A percentile compares a stretch with the other conserved stretches of the same genome.
These are phyloP conservation scores for Termitomyces sp. DNA, from an alignment of 768 basidiomycete genomes.

Conservation along the genomic window DNA sequence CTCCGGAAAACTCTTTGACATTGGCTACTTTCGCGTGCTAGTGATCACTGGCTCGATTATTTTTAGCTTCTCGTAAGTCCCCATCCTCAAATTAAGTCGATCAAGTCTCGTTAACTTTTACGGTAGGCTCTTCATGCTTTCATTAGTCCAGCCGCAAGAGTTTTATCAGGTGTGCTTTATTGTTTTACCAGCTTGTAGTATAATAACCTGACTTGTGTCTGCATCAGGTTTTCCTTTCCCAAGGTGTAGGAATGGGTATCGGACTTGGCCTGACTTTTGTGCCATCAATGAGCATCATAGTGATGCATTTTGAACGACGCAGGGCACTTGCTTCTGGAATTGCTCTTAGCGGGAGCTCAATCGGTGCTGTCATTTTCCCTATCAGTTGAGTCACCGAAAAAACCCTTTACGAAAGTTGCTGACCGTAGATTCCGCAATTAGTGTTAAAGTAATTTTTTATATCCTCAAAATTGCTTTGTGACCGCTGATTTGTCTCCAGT, in stretches of 20 bases:
- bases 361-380: conserved; percentile 29
- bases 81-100: not conserved
- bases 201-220: not conserved
- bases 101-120: not conserved
- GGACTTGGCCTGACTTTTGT: conserved; percentile 32
- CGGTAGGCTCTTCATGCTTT: conserved; percentile 31
- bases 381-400: conserved; percentile 14
- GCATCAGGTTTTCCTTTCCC: conserved; percentile 17
- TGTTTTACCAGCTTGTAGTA: not conserved
- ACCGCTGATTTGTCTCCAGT: conserved; percentile 8
- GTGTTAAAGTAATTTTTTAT: conserved; percentile 17
- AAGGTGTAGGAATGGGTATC: conserved; percentile 26
- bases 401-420: not conserved
- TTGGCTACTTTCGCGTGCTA: conserved; percentile 12
- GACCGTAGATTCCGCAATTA: conserved; percentile 4
- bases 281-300: conserved; percentile 34
- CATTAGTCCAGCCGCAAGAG: conserved; percentile 27
- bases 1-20: conserved; percentile 17
- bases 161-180: conserved; percentile 22
- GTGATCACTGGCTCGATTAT: conserved; percentile 12
- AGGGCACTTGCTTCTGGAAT: conserved; percentile 40
- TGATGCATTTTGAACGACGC: conserved; percentile 35
- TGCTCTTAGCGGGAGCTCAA: conserved; percentile 27
- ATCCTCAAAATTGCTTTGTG: too few relatives aligned
- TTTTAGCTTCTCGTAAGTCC: conserved; percentile 14